Percentiles rank a stretch among this genome's conserved stretches.
Evolutionary conservation across 352 stramenopile species (phyloP).

Genomic region (Pythium volutum): DNA sequence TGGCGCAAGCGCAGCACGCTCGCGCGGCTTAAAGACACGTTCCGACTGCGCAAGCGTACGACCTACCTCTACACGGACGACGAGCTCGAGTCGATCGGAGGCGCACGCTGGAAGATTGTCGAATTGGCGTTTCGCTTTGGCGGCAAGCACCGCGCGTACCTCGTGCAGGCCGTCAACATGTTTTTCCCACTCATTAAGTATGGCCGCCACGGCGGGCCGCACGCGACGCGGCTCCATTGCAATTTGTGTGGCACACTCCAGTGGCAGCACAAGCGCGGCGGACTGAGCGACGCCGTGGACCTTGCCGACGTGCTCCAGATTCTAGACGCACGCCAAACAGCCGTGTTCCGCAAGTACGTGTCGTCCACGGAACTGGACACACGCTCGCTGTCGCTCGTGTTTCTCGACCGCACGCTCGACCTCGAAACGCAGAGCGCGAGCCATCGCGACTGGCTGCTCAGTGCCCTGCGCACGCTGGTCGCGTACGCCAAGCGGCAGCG

Average conservation of each 20-base stretch:
- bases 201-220: conserved; percentile 62
- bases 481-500: conserved; percentile 71
- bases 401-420: conserved; percentile 71
- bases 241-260: conserved; percentile 79
- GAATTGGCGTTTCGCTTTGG: conserved; percentile 84
- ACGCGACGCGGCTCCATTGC: conserved; percentile 73
- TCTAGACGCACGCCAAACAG: conserved; percentile 60
- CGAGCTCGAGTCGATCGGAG: conserved; percentile 75
- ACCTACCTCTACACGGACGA: conserved; percentile 78
- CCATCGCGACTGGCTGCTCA: conserved; percentile 83
- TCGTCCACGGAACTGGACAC: conserved; percentile 37
- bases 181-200: conserved; percentile 83
- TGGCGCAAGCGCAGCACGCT: conserved; percentile 56
- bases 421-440: conserved; percentile 71
- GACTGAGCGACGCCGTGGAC: conserved; percentile 66
- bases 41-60: conserved; percentile 63
- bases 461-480: conserved; percentile 69
- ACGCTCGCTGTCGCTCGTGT: conserved; percentile 76
- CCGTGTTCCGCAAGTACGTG: conserved; percentile 77
- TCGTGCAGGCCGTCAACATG: conserved; percentile 88
- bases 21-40: conserved; percentile 51
- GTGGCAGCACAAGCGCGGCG: conserved; percentile 84
- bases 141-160: conserved; percentile 77
- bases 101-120: conserved; percentile 83
- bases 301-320: conserved; percentile 70